These are phyloP conservation scores for Jatropha podagrica DNA, from an alignment of 441 rosid genomes.

Conservation along the genomic window DNA sequence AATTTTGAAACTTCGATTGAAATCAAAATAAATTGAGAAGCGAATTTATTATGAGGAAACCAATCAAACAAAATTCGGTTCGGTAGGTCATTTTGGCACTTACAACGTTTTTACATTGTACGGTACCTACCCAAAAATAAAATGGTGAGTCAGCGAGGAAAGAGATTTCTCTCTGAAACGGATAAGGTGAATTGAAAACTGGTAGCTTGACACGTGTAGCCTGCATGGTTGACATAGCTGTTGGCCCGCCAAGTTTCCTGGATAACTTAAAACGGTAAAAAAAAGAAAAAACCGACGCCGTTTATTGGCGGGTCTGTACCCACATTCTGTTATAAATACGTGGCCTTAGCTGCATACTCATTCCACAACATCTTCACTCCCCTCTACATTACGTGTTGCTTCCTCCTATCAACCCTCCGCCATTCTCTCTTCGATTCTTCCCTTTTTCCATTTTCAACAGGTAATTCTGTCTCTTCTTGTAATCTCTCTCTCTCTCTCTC, in stretches of 20 bases:
- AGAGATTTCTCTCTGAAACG: not conserved
- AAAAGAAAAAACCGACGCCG: not conserved
- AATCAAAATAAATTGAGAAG: no score
- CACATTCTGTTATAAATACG: conserved; percentile 30
- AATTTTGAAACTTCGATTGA: no score
- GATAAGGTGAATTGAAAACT: not conserved
- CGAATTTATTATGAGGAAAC: no score
- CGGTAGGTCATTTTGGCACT: no score
- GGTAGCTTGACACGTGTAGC: not conserved
- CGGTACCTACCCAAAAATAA: no score
- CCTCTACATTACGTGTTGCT: conserved; percentile 15
- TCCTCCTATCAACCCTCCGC: conserved; percentile 15
- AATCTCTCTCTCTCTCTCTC: not conserved
- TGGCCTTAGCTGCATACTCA: not conserved
- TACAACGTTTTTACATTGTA: no score
- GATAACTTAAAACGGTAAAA: not conserved
- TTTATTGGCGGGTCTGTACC: not conserved
- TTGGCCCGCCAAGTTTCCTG: not conserved
- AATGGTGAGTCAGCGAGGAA: no score
- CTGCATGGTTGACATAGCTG: not conserved
- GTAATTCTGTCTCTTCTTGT: not conserved
- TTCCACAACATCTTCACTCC: not conserved
- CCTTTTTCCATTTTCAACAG: not conserved
- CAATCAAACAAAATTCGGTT: no score
- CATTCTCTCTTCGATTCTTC: conserved; percentile 13